Percentiles rank a stretch among this genome's conserved stretches.
These are phyloP conservation scores for Thraustochytrium striatum DNA, from an alignment of 352 stramenopile species.

Conservation along the genomic window DNA sequence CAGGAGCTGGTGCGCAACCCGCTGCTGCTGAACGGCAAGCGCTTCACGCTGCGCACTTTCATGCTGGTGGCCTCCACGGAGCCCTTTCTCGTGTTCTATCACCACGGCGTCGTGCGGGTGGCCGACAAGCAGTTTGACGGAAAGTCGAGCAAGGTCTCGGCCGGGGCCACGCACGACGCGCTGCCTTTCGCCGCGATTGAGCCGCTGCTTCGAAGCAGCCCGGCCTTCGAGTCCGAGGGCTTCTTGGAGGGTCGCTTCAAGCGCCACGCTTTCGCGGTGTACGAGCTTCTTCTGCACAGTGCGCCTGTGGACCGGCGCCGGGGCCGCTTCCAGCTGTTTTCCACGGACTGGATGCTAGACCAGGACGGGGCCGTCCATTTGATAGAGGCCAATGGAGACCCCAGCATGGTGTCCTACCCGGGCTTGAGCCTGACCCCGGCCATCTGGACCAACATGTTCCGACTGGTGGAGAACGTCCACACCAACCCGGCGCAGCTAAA, in stretches of 20 bases:
- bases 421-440: conserved; percentile 11
- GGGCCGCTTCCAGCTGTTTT: conserved; percentile 48
- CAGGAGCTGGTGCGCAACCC: conserved; percentile 6
- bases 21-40: not conserved
- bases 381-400: conserved; percentile 45
- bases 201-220: conserved; percentile 13
- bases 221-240: not conserved
- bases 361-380: conserved; percentile 8
- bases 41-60: conserved; percentile 34
- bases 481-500: not conserved
- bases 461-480: conserved; percentile 44
- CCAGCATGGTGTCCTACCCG: conserved; percentile 26
- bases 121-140: not conserved
- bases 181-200: conserved; percentile 1
- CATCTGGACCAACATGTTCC: conserved; percentile 40
- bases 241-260: not conserved
- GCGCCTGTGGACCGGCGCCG: not conserved
- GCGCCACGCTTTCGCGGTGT: not conserved
- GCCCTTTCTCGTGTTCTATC: conserved; percentile 49
- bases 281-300: not conserved
- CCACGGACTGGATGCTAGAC: conserved; percentile 40
- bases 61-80: conserved; percentile 36
- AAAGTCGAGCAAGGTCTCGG: not conserved
- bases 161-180: not conserved
- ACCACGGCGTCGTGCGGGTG: conserved; percentile 23